phyloP scores from a whole-genome alignment of 2,329 filamentous ascomycete genomes.

The Alternaria ethzedia region DNA sequence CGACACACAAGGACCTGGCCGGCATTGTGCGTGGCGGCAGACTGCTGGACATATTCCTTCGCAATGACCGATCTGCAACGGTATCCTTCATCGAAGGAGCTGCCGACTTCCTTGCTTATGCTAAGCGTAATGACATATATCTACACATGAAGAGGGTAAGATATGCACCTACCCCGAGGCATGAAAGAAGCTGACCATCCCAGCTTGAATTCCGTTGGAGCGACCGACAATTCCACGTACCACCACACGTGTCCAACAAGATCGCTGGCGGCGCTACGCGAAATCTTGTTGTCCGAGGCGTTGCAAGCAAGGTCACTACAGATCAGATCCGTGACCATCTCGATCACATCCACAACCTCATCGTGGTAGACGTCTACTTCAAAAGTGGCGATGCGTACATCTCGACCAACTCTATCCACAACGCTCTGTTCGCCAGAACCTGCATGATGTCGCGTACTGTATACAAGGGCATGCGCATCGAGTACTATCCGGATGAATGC shows the following conservation, averaged over 20 bases:
- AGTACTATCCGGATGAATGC: slow-evolving; percentile 77
- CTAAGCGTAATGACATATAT: slow-evolving; percentile 70
- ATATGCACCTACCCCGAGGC: not conserved
- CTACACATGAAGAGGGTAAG: slow-evolving; percentile 71
- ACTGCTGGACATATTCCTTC: slow-evolving; percentile 72
- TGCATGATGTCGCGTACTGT: slow-evolving; percentile 74
- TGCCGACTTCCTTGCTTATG: slow-evolving; percentile 67
- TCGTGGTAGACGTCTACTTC: slow-evolving; percentile 70
- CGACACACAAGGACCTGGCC: slow-evolving; percentile 70
- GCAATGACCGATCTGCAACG: slow-evolving; percentile 65
- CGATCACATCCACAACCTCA: slow-evolving; percentile 81
- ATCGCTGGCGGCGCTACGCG: slow-evolving; percentile 71
- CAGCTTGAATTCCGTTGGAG: slow-evolving; percentile 74
- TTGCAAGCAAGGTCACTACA: slow-evolving; percentile 64
- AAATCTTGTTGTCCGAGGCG: slow-evolving; percentile 72
- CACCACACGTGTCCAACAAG: slow-evolving; percentile 68
- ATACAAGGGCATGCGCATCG: slow-evolving; percentile 74
- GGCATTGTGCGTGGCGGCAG: slow-evolving; percentile 71
- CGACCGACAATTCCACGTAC: slow-evolving; percentile 72
- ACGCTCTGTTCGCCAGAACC: slow-evolving; percentile 75
- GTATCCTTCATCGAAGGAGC: slow-evolving; percentile 73
- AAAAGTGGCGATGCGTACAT: slow-evolving; percentile 67
- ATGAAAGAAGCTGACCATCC: not conserved
- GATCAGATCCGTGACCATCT: slow-evolving; percentile 72
- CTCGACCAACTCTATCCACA: slow-evolving; percentile 77